Percentiles rank a stretch among this genome's conserved stretches.
These are phyloP conservation scores for Arthrobotrys megalospora DNA, from an alignment of 2,329 filamentous ascomycete genomes.

Conservation along the genomic window DNA sequence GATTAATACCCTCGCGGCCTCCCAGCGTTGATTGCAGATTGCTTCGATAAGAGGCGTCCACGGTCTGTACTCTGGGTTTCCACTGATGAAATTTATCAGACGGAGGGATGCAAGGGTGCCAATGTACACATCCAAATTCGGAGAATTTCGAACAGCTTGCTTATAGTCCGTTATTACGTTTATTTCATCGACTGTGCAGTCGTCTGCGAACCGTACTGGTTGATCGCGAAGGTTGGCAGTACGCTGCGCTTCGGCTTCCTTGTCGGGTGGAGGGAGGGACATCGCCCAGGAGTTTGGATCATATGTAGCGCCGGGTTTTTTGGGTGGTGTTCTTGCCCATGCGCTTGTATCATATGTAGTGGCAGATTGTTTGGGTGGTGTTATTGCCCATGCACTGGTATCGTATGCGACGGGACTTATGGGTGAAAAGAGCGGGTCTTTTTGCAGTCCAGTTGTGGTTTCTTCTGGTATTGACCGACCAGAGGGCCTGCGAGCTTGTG, in stretches of 20 bases:
- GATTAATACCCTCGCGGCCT: constrained; percentile 31
- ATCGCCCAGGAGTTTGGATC: neutral
- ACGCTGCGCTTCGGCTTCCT: neutral
- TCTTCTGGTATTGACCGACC: neutral
- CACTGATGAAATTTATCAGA: constrained; percentile 44
- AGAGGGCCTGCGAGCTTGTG: neutral
- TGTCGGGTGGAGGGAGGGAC: neutral
- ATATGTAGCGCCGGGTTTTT: neutral
- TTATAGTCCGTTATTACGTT: constrained; percentile 25
- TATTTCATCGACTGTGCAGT: constrained; percentile 13
- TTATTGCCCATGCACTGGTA: no score
- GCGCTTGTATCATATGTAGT: no score
- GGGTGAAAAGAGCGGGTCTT: neutral
- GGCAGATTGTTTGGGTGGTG: no score
- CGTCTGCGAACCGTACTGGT: neutral
- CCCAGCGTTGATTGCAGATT: constrained; percentile 39
- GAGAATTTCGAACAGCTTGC: constrained; percentile 5
- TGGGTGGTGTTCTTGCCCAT: no score
- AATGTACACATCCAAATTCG: constrained; percentile 25
- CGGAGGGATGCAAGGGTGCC: constrained; percentile 28
- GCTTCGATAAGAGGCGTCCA: constrained; percentile 44
- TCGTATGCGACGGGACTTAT: no score
- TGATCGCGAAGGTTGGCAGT: constrained; percentile 15
- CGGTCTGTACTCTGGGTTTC: constrained; percentile 33
- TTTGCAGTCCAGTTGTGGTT: neutral